Percentiles rank a stretch among this genome's conserved stretches.
phyloP scores from a whole-genome alignment of 2,329 filamentous ascomycete species.

The Herpotrichia juniperi region DNA sequence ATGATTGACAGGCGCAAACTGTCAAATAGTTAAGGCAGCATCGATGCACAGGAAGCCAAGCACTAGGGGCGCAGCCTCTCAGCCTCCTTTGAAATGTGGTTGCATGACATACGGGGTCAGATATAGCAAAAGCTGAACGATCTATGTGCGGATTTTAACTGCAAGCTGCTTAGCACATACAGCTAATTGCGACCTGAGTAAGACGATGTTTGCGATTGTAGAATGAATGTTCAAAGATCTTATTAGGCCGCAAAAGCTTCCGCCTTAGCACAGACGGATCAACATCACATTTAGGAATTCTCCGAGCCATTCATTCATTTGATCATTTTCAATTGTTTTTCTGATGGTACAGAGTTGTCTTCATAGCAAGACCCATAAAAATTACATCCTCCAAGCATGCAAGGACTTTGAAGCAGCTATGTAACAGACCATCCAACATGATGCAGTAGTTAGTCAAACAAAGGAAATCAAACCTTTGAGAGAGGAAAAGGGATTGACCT shows the following conservation, averaged over 20 bases:
- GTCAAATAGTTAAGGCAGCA: slow-evolving; percentile 30
- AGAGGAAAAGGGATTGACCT: slow-evolving; percentile 1
- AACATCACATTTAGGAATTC: no score
- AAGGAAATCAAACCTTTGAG: slow-evolving; percentile 2
- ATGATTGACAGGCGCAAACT: slow-evolving; percentile 21
- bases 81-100: slow-evolving; percentile 27
- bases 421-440: neutral
- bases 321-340: neutral
- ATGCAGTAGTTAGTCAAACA: neutral
- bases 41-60: slow-evolving; percentile 28
- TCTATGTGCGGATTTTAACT: neutral
- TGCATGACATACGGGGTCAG: slow-evolving; percentile 1
- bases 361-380: neutral
- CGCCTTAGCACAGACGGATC: neutral
- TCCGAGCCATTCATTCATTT: neutral
- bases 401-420: neutral
- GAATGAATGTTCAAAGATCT: no score
- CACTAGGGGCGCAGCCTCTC: slow-evolving; percentile 24
- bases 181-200: neutral
- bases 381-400: neutral
- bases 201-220: no score
- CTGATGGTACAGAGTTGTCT: neutral
- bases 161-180: neutral
- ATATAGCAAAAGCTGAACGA: neutral
- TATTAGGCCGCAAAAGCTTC: no score